Percentiles rank a stretch among this genome's conserved stretches.
These are phyloP conservation scores for Fusarium lateritium DNA, from an alignment of 2,329 filamentous ascomycete species.

Conservation along the genomic window DNA sequence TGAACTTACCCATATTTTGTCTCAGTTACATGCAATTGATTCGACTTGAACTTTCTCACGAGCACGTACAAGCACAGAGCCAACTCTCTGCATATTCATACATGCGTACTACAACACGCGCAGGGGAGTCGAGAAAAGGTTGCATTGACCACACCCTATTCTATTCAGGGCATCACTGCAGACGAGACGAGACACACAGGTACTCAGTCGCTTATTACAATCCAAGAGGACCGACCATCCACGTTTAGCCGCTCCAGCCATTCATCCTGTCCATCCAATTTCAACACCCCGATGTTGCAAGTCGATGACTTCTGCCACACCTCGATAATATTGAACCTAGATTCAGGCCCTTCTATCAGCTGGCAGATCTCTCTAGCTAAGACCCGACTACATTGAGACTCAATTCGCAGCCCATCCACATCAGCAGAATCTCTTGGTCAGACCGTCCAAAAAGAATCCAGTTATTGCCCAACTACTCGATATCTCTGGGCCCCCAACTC, in stretches of 20 bases:
- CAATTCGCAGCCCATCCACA: background rate
- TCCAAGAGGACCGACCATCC: constrained; percentile 15
- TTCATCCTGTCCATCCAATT: constrained; percentile 26
- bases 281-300: constrained; percentile 14
- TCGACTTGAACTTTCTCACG: background rate
- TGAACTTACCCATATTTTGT: background rate
- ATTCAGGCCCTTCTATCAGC: constrained; percentile 3
- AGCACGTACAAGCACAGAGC: constrained; percentile 6
- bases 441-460: constrained; percentile 7
- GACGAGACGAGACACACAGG: constrained; percentile 14
- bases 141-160: constrained; percentile 50
- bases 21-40: constrained; percentile 18
- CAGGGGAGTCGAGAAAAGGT: constrained; percentile 14
- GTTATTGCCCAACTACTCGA: background rate
- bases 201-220: constrained; percentile 8
- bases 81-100: constrained; percentile 11
- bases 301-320: constrained; percentile 23
- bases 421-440: constrained; percentile 15
- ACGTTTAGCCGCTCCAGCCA: constrained; percentile 41
- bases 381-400: constrained; percentile 7
- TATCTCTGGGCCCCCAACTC: constrained; percentile 33
- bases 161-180: constrained; percentile 27
- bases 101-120: constrained; percentile 6
- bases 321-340: constrained; percentile 19
- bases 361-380: background rate